phyloP scores from a whole-genome alignment of 169 alveolate species.

The Theileria equi region DNA sequence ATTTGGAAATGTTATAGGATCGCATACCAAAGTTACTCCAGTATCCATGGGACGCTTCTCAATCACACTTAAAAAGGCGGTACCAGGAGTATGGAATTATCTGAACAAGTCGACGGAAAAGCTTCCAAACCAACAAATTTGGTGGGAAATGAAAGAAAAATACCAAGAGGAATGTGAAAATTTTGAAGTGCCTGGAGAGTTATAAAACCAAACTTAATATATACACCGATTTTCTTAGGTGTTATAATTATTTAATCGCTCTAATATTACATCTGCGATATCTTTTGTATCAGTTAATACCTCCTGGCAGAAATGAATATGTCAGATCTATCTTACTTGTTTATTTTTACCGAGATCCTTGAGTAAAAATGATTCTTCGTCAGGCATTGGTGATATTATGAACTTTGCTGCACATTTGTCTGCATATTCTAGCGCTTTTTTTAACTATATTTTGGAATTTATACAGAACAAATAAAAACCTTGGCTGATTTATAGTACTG shows the following conservation, averaged over 20 bases:
- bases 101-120: slow-evolving; percentile 77
- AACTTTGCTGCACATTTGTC: slow-evolving; percentile 19
- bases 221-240: no score
- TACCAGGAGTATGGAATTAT: slow-evolving; percentile 78
- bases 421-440: slow-evolving; percentile 43
- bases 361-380: slow-evolving; percentile 14
- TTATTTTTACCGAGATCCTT: slow-evolving; percentile 6
- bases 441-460: slow-evolving; percentile 7
- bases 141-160: slow-evolving; percentile 93
- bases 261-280: background rate
- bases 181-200: background rate
- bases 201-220: no score
- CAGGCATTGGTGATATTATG: slow-evolving; percentile 16
- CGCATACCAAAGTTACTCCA: slow-evolving; percentile 79
- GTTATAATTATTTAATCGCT: background rate
- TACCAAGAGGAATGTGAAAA: slow-evolving; percentile 63
- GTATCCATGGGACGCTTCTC: slow-evolving; percentile 86
- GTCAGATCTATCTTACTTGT: slow-evolving; percentile 2
- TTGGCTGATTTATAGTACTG: slow-evolving; percentile 53
- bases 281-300: background rate
- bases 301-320: background rate
- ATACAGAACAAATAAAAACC: background rate
- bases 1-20: slow-evolving; percentile 70
- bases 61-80: slow-evolving; percentile 78
- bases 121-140: slow-evolving; percentile 84